Evolutionary conservation across 225 moss, liverwort and hornwort genomes (phyloP).

Genomic region (Lunularia cruciata): DNA sequence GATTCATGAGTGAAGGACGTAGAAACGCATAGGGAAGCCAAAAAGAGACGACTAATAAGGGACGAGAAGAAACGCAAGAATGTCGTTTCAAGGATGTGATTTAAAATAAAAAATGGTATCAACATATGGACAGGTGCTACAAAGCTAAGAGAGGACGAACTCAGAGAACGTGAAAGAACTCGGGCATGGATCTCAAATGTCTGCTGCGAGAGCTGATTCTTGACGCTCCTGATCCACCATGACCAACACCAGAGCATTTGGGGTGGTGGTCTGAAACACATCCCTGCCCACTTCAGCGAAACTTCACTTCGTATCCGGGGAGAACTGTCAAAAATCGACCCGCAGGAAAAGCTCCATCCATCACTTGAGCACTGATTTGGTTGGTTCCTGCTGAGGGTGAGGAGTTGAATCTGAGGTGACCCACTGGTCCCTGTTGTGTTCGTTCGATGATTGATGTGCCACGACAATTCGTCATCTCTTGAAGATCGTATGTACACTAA

Average conservation of each 20-base stretch:
- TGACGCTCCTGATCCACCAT: not conserved
- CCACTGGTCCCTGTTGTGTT: not conserved
- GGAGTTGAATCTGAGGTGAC: not conserved
- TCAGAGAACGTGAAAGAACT: conserved; percentile 4
- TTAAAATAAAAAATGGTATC: not conserved
- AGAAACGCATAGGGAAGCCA: too few relatives aligned
- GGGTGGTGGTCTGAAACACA: not conserved
- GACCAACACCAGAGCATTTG: not conserved
- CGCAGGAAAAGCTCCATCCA: not conserved
- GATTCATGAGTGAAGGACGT: too few relatives aligned
- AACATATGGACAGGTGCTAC: conserved; percentile 17
- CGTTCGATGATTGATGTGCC: not conserved
- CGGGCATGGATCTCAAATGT: not conserved
- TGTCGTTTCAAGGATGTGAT: too few relatives aligned
- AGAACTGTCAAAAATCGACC: not conserved
- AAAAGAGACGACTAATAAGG: too few relatives aligned
- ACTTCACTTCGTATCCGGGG: not conserved
- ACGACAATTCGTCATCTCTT: conserved; percentile 5
- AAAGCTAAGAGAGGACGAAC: conserved; percentile 5
- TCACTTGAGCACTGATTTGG: not conserved
- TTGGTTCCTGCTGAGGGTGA: not conserved
- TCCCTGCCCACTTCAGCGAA: not conserved
- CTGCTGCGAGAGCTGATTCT: conserved; percentile 1
- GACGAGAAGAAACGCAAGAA: too few relatives aligned
- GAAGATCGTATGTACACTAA: conserved; percentile 13